Conservation (phyloP, 2,329 filamentous ascomycete species). For the Pyrenochaeta sp. region DNA sequence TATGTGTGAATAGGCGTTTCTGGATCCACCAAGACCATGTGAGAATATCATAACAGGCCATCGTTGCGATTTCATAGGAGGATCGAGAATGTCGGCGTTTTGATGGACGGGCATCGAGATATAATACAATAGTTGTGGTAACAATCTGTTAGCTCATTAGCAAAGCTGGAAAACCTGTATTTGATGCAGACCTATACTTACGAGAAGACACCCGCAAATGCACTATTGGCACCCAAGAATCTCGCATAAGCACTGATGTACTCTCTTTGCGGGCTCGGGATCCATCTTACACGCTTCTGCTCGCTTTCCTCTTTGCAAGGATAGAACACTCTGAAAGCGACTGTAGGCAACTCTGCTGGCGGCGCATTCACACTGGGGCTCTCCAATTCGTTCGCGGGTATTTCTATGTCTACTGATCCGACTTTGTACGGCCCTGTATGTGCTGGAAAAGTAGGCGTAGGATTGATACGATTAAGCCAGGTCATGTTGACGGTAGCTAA, state of each 20-base stretch:
- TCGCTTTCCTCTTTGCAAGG: slow-evolving; percentile 56
- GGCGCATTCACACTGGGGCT: slow-evolving; percentile 63
- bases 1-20: slow-evolving; percentile 87
- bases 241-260: slow-evolving; percentile 78
- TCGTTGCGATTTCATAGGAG: slow-evolving; percentile 58
- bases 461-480: slow-evolving; percentile 63
- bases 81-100: slow-evolving; percentile 70
- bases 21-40: slow-evolving; percentile 81
- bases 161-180: neutral
- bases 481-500: slow-evolving; percentile 43
- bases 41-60: slow-evolving; percentile 90
- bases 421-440: slow-evolving; percentile 82
- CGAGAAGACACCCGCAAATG: slow-evolving; percentile 53
- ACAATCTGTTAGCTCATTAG: slow-evolving; percentile 58
- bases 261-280: slow-evolving; percentile 77
- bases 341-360: slow-evolving; percentile 66
- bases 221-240: slow-evolving; percentile 73
- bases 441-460: slow-evolving; percentile 75
- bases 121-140: slow-evolving; percentile 77
- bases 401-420: slow-evolving; percentile 81
- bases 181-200: slow-evolving; percentile 25
- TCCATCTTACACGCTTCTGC: slow-evolving; percentile 74
- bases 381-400: slow-evolving; percentile 67
- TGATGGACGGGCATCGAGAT: slow-evolving; percentile 76
- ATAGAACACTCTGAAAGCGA: slow-evolving; percentile 85